These are phyloP conservation scores for Eutrema japonicum DNA, from an alignment of 345 rosid species.

Conservation along the genomic window DNA sequence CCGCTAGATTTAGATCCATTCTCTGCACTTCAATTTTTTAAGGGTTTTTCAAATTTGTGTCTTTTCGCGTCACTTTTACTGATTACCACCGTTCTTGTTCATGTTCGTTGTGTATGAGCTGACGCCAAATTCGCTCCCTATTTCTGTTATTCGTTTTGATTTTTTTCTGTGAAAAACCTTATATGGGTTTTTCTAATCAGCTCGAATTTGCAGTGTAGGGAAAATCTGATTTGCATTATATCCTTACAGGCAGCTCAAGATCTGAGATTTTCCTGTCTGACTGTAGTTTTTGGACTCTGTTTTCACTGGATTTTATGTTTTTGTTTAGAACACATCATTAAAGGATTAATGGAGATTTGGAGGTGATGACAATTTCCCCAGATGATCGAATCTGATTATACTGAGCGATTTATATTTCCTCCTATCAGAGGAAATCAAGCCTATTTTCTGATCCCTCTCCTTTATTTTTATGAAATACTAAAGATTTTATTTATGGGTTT, in stretches of 20 bases:
- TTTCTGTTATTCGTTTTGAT: constrained; percentile 23
- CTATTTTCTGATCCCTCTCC: constrained; percentile 42
- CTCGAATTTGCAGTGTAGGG: constrained; percentile 33
- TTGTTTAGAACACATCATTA: background rate
- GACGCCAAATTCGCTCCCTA: constrained; percentile 40
- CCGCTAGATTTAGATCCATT: background rate
- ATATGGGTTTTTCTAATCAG: background rate
- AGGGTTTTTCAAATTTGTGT: too few relatives aligned
- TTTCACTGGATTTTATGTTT: background rate
- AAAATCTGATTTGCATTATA: background rate
- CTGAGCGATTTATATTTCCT: constrained; percentile 37
- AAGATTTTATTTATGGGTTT: background rate
- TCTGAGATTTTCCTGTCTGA: background rate
- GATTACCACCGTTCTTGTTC: constrained; percentile 42
- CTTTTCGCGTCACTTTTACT: constrained; percentile 41
- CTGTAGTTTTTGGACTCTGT: background rate
- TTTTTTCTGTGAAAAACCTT: background rate
- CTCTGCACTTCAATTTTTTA: background rate
- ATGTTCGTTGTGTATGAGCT: constrained; percentile 49
- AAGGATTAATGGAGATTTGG: constrained; percentile 18
- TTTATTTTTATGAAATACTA: background rate
- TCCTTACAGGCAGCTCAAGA: background rate
- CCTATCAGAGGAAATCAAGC: constrained; percentile 37
- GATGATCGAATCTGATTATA: constrained; percentile 45
- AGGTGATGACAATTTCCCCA: constrained; percentile 49